Percentiles rank a stretch among this genome's conserved stretches.
phyloP scores from a whole-genome alignment of 495 filamentous ascomycete genomes.

The Penicillium herquei region DNA sequence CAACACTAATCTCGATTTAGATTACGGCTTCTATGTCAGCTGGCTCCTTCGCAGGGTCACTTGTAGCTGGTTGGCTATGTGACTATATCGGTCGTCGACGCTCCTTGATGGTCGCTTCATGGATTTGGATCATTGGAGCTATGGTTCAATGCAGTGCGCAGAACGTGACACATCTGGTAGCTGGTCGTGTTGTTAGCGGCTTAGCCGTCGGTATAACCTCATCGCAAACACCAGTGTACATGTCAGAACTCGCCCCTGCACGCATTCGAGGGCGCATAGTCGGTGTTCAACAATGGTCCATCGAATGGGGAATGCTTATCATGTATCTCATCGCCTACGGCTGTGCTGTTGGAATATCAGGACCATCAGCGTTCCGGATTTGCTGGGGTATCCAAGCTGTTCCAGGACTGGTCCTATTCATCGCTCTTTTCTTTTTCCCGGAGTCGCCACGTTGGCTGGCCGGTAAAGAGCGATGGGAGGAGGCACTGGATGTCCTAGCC shows the following conservation, averaged over 20 bases:
- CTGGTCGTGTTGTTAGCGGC: conserved; percentile 69
- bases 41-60: conserved; percentile 63
- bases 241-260: conserved; percentile 69
- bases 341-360: conserved; percentile 54
- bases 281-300: conserved; percentile 73
- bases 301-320: conserved; percentile 67
- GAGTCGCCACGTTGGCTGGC: conserved; percentile 73
- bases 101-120: conserved; percentile 61
- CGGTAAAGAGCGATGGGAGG: conserved; percentile 63
- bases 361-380: conserved; percentile 62
- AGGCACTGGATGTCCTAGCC: conserved; percentile 65
- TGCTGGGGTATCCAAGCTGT: conserved; percentile 74
- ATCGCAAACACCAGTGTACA: conserved; percentile 79
- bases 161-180: conserved; percentile 62
- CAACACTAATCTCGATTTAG: conserved; percentile 9
- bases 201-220: conserved; percentile 73
- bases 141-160: conserved; percentile 63
- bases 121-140: conserved; percentile 71
- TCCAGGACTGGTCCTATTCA: conserved; percentile 61
- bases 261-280: conserved; percentile 67
- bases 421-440: conserved; percentile 68
- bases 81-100: conserved; percentile 65
- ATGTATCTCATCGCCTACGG: conserved; percentile 62
- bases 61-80: conserved; percentile 63
- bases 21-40: conserved; percentile 60